Base-by-base conservation (phyloP, 2,329 filamentous ascomycete genomes). In the Colletotrichum tamarilloi region DNA sequence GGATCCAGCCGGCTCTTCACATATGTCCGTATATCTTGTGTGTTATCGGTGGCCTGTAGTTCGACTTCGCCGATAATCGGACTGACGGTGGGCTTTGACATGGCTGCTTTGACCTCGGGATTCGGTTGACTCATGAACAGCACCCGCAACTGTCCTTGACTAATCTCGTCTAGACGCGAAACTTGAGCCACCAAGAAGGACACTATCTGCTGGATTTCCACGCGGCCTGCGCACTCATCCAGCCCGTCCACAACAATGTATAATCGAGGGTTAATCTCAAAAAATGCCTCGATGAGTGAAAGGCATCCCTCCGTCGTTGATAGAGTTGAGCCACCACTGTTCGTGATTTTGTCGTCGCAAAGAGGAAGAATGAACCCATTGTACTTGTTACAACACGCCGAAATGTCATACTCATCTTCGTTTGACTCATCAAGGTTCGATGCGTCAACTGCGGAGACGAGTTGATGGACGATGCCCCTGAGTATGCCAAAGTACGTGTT, bases 201-300 rank as follows among this genome's bases (percentile, higher is more conserved):
- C 0, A 81, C 52, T 0, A 83, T 76, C n/a, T 77, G 75, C 28
- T 76, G 77, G 11, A 79, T 72, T 16, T 85, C 80, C 1, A 42
- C 26, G 0, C 63, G 32, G 4, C 62, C n/a, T 1, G 79, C 71
- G 63, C 83, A 84, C 69, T 86, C 84, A 62, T 87, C 85, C 16
- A 87, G 73, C 0, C 85, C 85, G 73, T 87, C 85, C n/a, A 87
- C 77, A 7, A 87, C 73, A 42, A 86, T 78, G 74, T 82, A 85
- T 11, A 81, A 76, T 2, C 76, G 77, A 11, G 69, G 38, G 46
- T 69, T 77, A 32, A 74, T 75, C 2, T 82, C 76, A 14, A 80
- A 78, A 24, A 81, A 80, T 0, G 79, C 66, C 1, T 79, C 76
- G 2, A 85, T 74, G 4, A 86, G 77, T 0, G 78, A 67, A 26